Evolutionary conservation across 2,329 filamentous ascomycete genomes (phyloP).

Genomic region (Pseudogymnoascus sp.): DNA sequence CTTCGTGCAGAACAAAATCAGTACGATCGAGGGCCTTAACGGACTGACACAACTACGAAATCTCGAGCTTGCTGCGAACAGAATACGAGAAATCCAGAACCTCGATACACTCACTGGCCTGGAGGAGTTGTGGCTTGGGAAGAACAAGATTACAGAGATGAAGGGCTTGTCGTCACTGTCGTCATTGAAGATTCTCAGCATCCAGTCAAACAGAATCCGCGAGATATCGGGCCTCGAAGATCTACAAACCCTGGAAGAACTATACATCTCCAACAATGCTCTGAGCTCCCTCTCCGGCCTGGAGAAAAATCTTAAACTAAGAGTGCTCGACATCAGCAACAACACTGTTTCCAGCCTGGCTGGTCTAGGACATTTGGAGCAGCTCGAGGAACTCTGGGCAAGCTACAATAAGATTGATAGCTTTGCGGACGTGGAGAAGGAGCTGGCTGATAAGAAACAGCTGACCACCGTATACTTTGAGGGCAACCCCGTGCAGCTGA

Average conservation of each 20-base stretch:
- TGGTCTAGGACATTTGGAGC: slow-evolving; percentile 60
- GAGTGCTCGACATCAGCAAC: slow-evolving; percentile 80
- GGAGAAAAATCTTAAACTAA: slow-evolving; percentile 59
- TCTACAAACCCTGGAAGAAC: slow-evolving; percentile 74
- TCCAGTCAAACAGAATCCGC: slow-evolving; percentile 90
- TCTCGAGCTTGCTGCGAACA: slow-evolving; percentile 86
- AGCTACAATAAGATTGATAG: slow-evolving; percentile 77
- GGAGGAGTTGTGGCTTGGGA: slow-evolving; percentile 90
- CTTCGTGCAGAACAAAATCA: slow-evolving; percentile 93
- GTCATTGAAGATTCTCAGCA: slow-evolving; percentile 80
- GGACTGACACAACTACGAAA: slow-evolving; percentile 69
- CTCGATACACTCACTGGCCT: slow-evolving; percentile 69
- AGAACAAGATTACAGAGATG: slow-evolving; percentile 90
- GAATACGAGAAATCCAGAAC: slow-evolving; percentile 82
- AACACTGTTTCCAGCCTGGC: slow-evolving; percentile 73
- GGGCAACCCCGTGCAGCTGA: slow-evolving; percentile 80
- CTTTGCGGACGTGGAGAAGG: slow-evolving; percentile 75
- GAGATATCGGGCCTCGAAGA: slow-evolving; percentile 69
- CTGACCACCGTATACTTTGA: slow-evolving; percentile 94
- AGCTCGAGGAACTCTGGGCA: slow-evolving; percentile 90
- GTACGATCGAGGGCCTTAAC: slow-evolving; percentile 76
- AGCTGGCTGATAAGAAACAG: slow-evolving; percentile 70
- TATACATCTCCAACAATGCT: slow-evolving; percentile 95
- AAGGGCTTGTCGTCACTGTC: slow-evolving; percentile 67
- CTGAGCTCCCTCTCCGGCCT: slow-evolving; percentile 71